phyloP scores from a whole-genome alignment of 768 basidiomycete species.

The Coprinopsis marcescibilis region DNA sequence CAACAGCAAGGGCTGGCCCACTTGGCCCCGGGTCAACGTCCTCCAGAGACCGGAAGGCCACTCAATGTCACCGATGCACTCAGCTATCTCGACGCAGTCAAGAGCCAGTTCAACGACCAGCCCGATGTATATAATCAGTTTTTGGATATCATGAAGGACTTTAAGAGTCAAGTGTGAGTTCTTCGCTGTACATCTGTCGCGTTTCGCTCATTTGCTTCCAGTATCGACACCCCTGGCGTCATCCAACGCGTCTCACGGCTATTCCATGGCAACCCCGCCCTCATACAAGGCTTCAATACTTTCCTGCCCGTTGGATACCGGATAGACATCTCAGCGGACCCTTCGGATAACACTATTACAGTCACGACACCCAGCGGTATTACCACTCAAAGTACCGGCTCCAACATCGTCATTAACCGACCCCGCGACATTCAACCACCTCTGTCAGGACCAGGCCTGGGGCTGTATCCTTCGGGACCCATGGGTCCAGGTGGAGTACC shows the following conservation, averaged over 20 bases:
- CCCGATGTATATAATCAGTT: slow-evolving; percentile 95
- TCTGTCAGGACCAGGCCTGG: slow-evolving; percentile 25
- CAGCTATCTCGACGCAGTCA: slow-evolving; percentile 92
- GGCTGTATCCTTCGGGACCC: slow-evolving; percentile 21
- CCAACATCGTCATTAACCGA: slow-evolving; percentile 21
- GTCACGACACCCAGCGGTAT: slow-evolving; percentile 78
- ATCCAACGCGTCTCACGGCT: slow-evolving; percentile 91
- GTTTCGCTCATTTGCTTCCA: slow-evolving; percentile 28
- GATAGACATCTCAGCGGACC: slow-evolving; percentile 78
- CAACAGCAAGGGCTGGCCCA: background rate
- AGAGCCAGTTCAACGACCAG: slow-evolving; percentile 81
- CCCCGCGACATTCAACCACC: slow-evolving; percentile 24
- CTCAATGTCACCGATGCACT: slow-evolving; percentile 92
- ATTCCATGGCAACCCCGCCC: slow-evolving; percentile 82
- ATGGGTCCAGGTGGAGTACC: slow-evolving; percentile 22
- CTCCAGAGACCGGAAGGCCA: slow-evolving; percentile 46
- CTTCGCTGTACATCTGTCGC: slow-evolving; percentile 13
- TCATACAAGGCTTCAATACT: slow-evolving; percentile 98
- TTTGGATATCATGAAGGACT: slow-evolving; percentile 98
- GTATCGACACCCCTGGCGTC: slow-evolving; percentile 96
- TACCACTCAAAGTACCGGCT: slow-evolving; percentile 57
- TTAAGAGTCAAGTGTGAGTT: slow-evolving; percentile 88
- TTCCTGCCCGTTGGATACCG: slow-evolving; percentile 93
- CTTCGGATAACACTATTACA: slow-evolving; percentile 66
- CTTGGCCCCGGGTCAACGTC: background rate